Base-by-base conservation (phyloP, 805 yeast species). In the Priceomyces haplophilus region DNA sequence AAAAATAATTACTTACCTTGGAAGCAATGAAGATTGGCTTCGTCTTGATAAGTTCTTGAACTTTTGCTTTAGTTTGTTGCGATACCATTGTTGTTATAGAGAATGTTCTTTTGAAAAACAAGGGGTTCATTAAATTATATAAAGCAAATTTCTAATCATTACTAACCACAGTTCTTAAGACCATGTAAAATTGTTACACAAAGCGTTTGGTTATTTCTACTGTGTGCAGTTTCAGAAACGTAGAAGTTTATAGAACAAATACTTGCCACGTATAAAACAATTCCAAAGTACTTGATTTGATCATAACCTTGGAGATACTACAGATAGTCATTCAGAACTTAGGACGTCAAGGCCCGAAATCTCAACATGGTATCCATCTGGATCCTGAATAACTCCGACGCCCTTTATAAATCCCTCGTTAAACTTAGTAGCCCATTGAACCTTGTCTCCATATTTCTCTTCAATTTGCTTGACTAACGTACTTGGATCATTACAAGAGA, bases 331-430 rank as follows among this genome's bases (percentile, higher is more conserved):
- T 21, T 34, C 13, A 21, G 38, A 10, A 34, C 25, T 23, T 6
- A 40, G 34, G 8, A 40, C 10, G 21, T 41, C 40, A 13, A 21
- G 15, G 41, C 82, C 79, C 37, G 84, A 65, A 41, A 90, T 74
- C 68, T 89, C 96, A 53, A 91, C 72, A 45, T 82, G 75, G 71
- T 91, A 93, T 58, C 89, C 88, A 65, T 91, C 98, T 11, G 97
- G 97, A 58, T 91, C 99, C 45, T 73, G 71, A 42, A 91, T 62
- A 53, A 88, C 84, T 2, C 88, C 97, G 60, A 84, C 68, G 43
- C 72, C 65, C 52, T 79, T 77, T 65, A 80, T 54, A 30, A 67
- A 72, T 25, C 83, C 83, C 45, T 76, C 69, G 52, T 80, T 73
- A 59, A 61, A 81, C 55, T 78, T 78, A 41, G 74, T 65, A 3